Evolutionary conservation across 257 asterid species (phyloP).

Genomic region (Plantago major): DNA sequence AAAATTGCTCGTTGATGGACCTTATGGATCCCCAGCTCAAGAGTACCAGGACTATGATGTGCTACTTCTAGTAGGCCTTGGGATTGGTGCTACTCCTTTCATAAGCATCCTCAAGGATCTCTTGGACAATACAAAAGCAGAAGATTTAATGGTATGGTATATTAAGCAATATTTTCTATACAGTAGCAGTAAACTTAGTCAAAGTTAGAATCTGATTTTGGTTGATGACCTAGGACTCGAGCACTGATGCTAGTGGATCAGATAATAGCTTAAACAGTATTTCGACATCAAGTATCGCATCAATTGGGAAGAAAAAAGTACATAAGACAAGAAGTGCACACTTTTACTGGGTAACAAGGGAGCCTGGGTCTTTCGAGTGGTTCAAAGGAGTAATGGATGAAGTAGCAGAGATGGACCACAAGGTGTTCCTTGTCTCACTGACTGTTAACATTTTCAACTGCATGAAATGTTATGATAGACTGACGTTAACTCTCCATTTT

Average conservation of each 20-base stretch:
- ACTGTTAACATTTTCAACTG: background rate
- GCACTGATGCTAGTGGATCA: constrained; percentile 64
- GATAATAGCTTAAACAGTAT: constrained; percentile 78
- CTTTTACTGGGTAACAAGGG: constrained; percentile 95
- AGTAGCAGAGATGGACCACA: constrained; percentile 87
- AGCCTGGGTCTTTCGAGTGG: constrained; percentile 92
- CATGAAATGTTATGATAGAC: background rate
- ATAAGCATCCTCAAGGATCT: constrained; percentile 87
- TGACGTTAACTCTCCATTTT: background rate
- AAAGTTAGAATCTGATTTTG: background rate
- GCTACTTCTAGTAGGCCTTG: constrained; percentile 86
- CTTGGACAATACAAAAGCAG: constrained; percentile 59
- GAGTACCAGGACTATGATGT: constrained; percentile 82
- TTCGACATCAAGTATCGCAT: constrained; percentile 46
- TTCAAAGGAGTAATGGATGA: constrained; percentile 94
- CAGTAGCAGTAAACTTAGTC: background rate
- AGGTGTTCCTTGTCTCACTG: constrained; percentile 34
- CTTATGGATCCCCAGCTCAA: constrained; percentile 95
- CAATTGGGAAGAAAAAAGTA: constrained; percentile 48
- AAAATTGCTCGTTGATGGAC: constrained; percentile 80
- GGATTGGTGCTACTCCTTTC: constrained; percentile 94
- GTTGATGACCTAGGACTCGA: constrained; percentile 46
- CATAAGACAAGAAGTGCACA: constrained; percentile 61
- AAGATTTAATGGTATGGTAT: constrained; percentile 48
- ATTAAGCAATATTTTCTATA: background rate